These are phyloP conservation scores for Linnemannia zychae DNA, from an alignment of 192 early-diverging fungal genomes.

Conservation along the genomic window DNA sequence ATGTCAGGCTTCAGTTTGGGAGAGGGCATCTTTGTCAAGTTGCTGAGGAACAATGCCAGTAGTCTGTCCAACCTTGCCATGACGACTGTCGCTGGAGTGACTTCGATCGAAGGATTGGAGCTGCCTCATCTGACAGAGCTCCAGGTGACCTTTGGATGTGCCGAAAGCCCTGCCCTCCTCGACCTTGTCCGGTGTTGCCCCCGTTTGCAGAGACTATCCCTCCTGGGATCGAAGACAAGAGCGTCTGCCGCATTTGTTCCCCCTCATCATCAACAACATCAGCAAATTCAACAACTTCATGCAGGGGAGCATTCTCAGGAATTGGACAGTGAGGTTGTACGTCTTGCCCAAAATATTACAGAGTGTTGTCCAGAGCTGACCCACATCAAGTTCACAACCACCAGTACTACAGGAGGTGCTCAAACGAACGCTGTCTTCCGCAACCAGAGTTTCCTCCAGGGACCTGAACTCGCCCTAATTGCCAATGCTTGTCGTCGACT, in stretches of 20 bases:
- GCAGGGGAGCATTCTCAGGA: not conserved
- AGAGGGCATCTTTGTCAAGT: conserved; percentile 47
- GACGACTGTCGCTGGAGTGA: conserved; percentile 39
- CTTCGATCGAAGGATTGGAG: conserved; percentile 36
- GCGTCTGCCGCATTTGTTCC: not conserved
- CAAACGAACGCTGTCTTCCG: not conserved
- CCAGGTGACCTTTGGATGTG: conserved; percentile 31
- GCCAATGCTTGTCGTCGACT: conserved; percentile 18
- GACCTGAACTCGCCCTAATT: conserved; percentile 17
- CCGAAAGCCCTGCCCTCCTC: conserved; percentile 30
- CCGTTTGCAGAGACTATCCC: conserved; percentile 22
- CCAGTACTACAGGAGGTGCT: not conserved
- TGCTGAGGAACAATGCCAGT: conserved; percentile 35
- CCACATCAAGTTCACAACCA: conserved; percentile 29
- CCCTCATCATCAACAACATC: conserved; percentile 11
- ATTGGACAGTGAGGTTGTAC: conserved; percentile 16
- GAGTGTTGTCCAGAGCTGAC: conserved; percentile 36
- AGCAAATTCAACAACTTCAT: conserved; percentile 3
- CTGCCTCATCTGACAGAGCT: conserved; percentile 37
- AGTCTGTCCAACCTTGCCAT: conserved; percentile 25
- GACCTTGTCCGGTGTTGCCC: conserved; percentile 41
- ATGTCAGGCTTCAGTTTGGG: conserved; percentile 44
- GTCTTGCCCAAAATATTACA: conserved; percentile 27
- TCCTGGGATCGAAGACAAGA: conserved; percentile 24
- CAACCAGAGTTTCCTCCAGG: conserved; percentile 31